Conservation (phyloP, 2,329 filamentous ascomycete genomes). For the Colletotrichum sp. region DNA sequence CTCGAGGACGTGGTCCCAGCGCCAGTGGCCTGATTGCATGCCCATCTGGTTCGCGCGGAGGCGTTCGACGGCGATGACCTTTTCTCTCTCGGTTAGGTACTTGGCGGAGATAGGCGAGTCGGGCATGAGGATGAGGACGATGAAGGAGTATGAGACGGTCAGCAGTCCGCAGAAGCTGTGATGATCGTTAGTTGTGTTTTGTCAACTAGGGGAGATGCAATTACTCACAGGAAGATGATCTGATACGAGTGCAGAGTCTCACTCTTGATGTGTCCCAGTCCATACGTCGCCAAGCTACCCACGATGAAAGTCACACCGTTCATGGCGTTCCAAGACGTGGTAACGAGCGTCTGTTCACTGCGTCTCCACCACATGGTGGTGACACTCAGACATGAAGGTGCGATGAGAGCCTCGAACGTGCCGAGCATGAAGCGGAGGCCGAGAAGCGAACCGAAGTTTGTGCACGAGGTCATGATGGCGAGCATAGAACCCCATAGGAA, state of each 20-base stretch:
- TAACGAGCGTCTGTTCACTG: slow-evolving; percentile 54
- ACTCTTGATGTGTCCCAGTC: slow-evolving; percentile 33
- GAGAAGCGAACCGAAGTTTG: slow-evolving; percentile 49
- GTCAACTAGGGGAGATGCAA: accelerated
- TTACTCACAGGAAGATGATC: slow-evolving; percentile 28
- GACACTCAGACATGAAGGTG: slow-evolving; percentile 57
- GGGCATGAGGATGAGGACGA: slow-evolving; percentile 62
- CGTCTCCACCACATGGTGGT: slow-evolving; percentile 62
- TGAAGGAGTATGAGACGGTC: slow-evolving; percentile 49
- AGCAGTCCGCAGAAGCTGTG: slow-evolving; percentile 35
- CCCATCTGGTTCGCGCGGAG: slow-evolving; percentile 53
- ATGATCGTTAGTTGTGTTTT: accelerated
- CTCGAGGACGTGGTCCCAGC: slow-evolving; percentile 41
- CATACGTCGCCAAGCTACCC: slow-evolving; percentile 34
- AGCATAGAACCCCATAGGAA: slow-evolving; percentile 28
- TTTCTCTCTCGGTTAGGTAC: slow-evolving; percentile 60
- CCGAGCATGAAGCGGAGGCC: slow-evolving; percentile 51
- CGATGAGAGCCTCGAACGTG: slow-evolving; percentile 53
- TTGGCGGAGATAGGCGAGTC: slow-evolving; percentile 65
- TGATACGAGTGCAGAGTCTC: slow-evolving; percentile 21
- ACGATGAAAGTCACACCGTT: slow-evolving; percentile 59
- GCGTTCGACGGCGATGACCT: slow-evolving; percentile 61
- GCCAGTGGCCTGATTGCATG: slow-evolving; percentile 37
- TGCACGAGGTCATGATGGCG: slow-evolving; percentile 54
- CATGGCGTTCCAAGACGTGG: slow-evolving; percentile 56